Conservation (phyloP, 1,139 yeast species). For the Debaryomyces nepalensis region DNA sequence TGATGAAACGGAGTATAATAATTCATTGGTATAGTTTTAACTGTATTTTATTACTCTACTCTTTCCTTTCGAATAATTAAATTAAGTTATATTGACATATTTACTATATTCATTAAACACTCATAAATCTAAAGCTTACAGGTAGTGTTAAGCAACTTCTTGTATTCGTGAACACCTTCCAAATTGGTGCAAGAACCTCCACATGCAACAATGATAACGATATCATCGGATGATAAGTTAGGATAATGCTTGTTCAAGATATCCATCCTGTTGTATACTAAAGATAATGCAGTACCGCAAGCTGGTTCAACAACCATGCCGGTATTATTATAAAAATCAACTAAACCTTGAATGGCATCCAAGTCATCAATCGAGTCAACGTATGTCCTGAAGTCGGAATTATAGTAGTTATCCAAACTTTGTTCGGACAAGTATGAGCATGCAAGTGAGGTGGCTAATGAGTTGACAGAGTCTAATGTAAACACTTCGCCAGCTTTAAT, state of each 20-base stretch:
- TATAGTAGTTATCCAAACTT: constrained; percentile 31
- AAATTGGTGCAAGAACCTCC: constrained; percentile 42
- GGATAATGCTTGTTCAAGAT: constrained; percentile 28
- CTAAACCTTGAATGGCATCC: constrained; percentile 38
- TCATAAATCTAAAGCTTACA: constrained; percentile 6
- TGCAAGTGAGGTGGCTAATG: constrained; percentile 46
- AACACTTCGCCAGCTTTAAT: constrained; percentile 34
- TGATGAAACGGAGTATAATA: too few relatives aligned
- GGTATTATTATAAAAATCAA: constrained; percentile 32
- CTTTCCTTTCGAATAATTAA: background rate
- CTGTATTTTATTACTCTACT: background rate
- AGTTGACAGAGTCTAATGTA: constrained; percentile 32
- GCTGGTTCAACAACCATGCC: constrained; percentile 44
- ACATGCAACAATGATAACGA: constrained; percentile 42
- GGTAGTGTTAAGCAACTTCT: constrained; percentile 17
- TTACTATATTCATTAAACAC: background rate
- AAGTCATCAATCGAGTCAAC: constrained; percentile 39
- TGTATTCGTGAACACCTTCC: constrained; percentile 26
- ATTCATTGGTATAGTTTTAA: background rate
- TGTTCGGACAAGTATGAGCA: constrained; percentile 41
- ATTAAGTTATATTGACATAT: background rate
- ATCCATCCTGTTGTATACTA: constrained; percentile 29
- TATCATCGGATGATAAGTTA: constrained; percentile 33
- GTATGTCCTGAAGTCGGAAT: constrained; percentile 20
- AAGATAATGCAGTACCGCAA: constrained; percentile 44